phyloP scores from a whole-genome alignment of 805 yeast genomes.

The Yamadazyma takamatsuzukensis region DNA sequence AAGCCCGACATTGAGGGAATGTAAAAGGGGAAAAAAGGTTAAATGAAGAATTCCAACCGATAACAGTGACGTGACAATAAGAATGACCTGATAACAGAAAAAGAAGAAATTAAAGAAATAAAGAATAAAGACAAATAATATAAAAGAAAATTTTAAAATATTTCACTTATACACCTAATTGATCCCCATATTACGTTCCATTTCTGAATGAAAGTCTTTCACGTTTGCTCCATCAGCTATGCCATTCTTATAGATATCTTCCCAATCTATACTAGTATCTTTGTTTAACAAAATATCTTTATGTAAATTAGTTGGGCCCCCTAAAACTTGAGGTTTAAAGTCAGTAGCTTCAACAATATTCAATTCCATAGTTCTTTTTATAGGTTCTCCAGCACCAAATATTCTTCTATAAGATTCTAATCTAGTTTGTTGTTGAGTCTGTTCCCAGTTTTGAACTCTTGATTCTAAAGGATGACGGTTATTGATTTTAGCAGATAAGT shows the following conservation, averaged over 20 bases:
- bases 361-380: constrained; percentile 86
- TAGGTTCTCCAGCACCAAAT: constrained; percentile 93
- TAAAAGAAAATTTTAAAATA: too few relatives aligned
- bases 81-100: too few relatives aligned
- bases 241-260: constrained; percentile 74
- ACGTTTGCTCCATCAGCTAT: constrained; percentile 36
- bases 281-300: constrained; percentile 74
- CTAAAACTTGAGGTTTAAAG: constrained; percentile 60
- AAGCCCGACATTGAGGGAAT: too few relatives aligned
- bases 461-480: constrained; percentile 84
- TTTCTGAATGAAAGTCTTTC: constrained; percentile 65
- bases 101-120: too few relatives aligned
- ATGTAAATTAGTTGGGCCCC: constrained; percentile 60
- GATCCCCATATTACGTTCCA: constrained; percentile 63
- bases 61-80: too few relatives aligned
- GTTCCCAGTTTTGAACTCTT: constrained; percentile 77
- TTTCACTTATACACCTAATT: constrained; percentile 16
- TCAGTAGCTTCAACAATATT: constrained; percentile 67
- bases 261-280: constrained; percentile 86
- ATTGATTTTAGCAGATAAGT: constrained; percentile 59
- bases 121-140: too few relatives aligned
- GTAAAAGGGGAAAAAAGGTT: too few relatives aligned
- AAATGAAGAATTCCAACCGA: too few relatives aligned
- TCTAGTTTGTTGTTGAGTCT: constrained; percentile 63
- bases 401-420: constrained; percentile 77